Percentiles rank a stretch among this genome's conserved stretches.
phyloP scores from a whole-genome alignment of 306 rosid species.

The Vigna trinervia region DNA sequence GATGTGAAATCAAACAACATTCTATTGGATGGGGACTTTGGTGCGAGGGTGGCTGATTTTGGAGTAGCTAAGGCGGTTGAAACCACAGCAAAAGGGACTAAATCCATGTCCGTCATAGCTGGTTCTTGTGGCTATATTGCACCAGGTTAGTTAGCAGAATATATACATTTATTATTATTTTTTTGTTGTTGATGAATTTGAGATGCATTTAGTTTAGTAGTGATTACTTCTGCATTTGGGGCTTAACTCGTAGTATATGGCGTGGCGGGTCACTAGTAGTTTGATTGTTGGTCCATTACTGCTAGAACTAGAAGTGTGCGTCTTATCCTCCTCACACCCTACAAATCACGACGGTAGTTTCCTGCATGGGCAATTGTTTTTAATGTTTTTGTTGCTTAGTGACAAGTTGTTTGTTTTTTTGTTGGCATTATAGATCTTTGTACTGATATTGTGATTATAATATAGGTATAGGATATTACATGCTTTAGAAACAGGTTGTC shows the following conservation, averaged over 20 bases:
- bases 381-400: constrained; percentile 31
- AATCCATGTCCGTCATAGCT: constrained; percentile 87
- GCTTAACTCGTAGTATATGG: constrained; percentile 5
- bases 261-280: constrained; percentile 21
- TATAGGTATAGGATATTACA: background rate
- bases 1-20: constrained; percentile 94
- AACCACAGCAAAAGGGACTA: constrained; percentile 58
- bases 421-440: constrained; percentile 4
- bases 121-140: constrained; percentile 99
- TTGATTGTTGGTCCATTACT: constrained; percentile 19
- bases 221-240: constrained; percentile 10
- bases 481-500: constrained; percentile 10
- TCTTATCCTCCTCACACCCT: constrained; percentile 15
- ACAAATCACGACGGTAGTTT: constrained; percentile 15
- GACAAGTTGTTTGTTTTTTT: constrained; percentile 7
- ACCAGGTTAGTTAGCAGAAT: constrained; percentile 82
- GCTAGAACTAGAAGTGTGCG: background rate
- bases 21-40: constrained; percentile 83
- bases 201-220: background rate
- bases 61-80: constrained; percentile 89
- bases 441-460: background rate
- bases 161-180: background rate
- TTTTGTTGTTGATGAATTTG: constrained; percentile 8
- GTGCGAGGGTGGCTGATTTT: constrained; percentile 96
- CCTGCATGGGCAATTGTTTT: constrained; percentile 27